Conservation (phyloP, 2,329 filamentous ascomycete species). For the Botryotinia globosa region DNA sequence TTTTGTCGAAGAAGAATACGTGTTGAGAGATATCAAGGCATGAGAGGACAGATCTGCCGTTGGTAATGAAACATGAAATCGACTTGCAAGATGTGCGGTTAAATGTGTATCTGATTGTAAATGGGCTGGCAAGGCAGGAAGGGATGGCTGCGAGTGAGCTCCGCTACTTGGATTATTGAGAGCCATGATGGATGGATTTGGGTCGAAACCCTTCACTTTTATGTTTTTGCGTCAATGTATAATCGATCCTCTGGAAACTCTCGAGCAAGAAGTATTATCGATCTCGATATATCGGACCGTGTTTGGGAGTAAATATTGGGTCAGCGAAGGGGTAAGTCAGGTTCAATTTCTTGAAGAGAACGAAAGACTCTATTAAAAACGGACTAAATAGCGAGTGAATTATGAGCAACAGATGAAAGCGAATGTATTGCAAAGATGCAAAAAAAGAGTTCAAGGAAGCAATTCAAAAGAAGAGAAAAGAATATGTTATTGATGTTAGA, state of each 20-base stretch:
- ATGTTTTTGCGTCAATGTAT: neutral
- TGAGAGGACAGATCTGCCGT: slow-evolving; percentile 89
- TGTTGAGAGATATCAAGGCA: slow-evolving; percentile 88
- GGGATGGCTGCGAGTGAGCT: slow-evolving; percentile 76
- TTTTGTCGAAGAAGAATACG: slow-evolving; percentile 83
- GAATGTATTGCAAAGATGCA: slow-evolving; percentile 4
- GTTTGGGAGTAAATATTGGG: neutral
- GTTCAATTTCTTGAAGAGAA: neutral
- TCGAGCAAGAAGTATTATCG: neutral
- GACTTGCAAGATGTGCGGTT: slow-evolving; percentile 78
- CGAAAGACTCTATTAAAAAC: slow-evolving; percentile 1
- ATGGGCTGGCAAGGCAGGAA: slow-evolving; percentile 84
- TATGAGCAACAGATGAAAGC: slow-evolving; percentile 4
- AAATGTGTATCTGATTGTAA: slow-evolving; percentile 74
- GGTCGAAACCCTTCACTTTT: slow-evolving; percentile 31
- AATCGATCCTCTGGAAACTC: neutral
- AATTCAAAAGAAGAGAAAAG: neutral
- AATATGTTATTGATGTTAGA: neutral
- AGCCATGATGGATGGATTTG: slow-evolving; percentile 51
- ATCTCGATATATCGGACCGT: neutral
- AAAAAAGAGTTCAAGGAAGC: neutral
- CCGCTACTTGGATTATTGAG: slow-evolving; percentile 50
- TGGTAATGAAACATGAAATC: slow-evolving; percentile 87
- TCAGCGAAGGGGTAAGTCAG: neutral
- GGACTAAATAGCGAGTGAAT: slow-evolving; percentile 3